Evolutionary conservation across 2,329 filamentous ascomycete species (phyloP).

Genomic region (Geosmithia morbida): DNA sequence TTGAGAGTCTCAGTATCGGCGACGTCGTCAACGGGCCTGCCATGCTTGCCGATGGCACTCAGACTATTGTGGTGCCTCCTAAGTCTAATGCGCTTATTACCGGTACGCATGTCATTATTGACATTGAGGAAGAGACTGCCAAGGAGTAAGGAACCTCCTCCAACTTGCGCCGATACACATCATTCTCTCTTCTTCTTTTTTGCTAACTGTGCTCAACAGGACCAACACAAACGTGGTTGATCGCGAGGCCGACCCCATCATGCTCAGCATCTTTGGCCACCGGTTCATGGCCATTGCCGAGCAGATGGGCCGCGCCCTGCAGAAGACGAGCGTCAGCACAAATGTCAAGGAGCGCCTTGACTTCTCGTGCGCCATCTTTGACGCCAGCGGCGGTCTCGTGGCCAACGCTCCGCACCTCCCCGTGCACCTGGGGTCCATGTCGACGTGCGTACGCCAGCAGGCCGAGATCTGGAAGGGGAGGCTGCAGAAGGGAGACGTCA

Average conservation of each 20-base stretch:
- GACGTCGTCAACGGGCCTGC: constrained; percentile 66
- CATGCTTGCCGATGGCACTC: constrained; percentile 74
- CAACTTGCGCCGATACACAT: too few relatives aligned
- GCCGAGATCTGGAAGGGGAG: constrained; percentile 68
- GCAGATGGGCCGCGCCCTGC: constrained; percentile 67
- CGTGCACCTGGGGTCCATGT: constrained; percentile 72
- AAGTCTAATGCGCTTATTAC: constrained; percentile 63
- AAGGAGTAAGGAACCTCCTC: constrained; percentile 14
- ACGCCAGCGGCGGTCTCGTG: constrained; percentile 59
- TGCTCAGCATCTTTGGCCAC: constrained; percentile 68
- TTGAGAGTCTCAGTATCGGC: constrained; percentile 59
- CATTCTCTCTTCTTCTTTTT: neutral
- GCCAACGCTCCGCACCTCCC: constrained; percentile 71
- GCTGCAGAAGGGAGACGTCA: constrained; percentile 63
- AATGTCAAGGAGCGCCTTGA: constrained; percentile 75
- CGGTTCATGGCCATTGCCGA: constrained; percentile 79
- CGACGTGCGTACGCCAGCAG: constrained; percentile 64
- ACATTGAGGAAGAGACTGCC: constrained; percentile 47
- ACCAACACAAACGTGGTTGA: neutral
- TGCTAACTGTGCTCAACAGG: neutral
- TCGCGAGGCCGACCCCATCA: constrained; percentile 46
- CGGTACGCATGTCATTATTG: constrained; percentile 79
- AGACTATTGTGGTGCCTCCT: constrained; percentile 84
- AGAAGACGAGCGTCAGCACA: constrained; percentile 68
- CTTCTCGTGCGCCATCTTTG: constrained; percentile 72